These are phyloP conservation scores for Monilinia fructigena DNA, from an alignment of 2,329 filamentous ascomycete genomes.

Conservation along the genomic window DNA sequence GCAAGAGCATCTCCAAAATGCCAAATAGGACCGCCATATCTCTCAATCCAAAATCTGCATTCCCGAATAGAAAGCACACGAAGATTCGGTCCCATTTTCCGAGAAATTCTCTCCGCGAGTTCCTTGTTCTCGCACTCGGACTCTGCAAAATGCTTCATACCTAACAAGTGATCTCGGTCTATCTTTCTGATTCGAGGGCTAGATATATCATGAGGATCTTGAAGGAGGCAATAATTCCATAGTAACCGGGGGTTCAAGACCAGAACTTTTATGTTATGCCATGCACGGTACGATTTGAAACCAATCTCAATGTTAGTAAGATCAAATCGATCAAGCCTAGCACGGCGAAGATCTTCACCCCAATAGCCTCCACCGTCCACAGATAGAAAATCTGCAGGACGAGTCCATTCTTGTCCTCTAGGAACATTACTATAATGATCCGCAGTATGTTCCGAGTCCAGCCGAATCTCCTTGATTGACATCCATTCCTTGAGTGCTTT, in stretches of 20 bases:
- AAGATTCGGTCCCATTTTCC: constrained; percentile 22
- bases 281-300: constrained; percentile 24
- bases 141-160: constrained; percentile 23
- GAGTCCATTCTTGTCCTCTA: constrained; percentile 24
- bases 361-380: constrained; percentile 24
- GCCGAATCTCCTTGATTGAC: constrained; percentile 22
- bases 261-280: constrained; percentile 23
- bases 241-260: constrained; percentile 18
- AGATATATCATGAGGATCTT: constrained; percentile 18
- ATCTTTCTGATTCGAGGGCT: constrained; percentile 19
- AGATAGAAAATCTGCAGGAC: constrained; percentile 23
- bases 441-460: constrained; percentile 22
- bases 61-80: constrained; percentile 21
- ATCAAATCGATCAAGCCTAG: constrained; percentile 23
- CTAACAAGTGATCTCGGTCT: constrained; percentile 11
- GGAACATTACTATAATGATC: constrained; percentile 23
- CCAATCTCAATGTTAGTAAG: constrained; percentile 22
- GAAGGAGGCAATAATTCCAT: constrained; percentile 23
- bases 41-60: constrained; percentile 24
- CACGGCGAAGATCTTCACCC: constrained; percentile 24
- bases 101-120: constrained; percentile 21
- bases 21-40: constrained; percentile 18
- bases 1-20: constrained; percentile 21
- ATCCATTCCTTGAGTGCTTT: constrained; percentile 19
- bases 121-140: constrained; percentile 20